Percentiles rank a stretch among this genome's conserved stretches.
Evolutionary conservation across 2,329 filamentous ascomycete species (phyloP).

Genomic region (Aureobasidium leucospermi): DNA sequence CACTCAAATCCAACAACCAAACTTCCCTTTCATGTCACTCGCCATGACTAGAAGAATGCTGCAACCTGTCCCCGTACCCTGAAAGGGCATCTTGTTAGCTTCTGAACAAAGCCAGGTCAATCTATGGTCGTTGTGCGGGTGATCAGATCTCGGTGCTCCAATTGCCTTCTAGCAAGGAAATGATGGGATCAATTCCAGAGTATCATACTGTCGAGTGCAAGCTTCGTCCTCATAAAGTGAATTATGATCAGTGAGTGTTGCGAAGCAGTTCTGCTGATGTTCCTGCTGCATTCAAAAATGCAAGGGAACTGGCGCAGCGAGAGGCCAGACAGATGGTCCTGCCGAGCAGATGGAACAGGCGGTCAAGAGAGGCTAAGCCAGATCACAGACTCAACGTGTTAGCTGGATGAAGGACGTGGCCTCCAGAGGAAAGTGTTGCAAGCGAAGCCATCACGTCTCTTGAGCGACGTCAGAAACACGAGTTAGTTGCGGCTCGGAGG

Average conservation of each 20-base stretch:
- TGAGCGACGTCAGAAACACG: background rate
- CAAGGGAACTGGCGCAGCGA: background rate
- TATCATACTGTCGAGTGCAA: background rate
- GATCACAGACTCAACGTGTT: background rate
- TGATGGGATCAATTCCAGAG: background rate
- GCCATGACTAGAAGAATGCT: background rate
- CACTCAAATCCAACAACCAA: background rate
- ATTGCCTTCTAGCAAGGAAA: background rate
- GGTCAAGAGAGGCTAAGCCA: background rate
- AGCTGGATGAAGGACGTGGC: background rate
- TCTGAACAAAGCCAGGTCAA: too few relatives aligned
- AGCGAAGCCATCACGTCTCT: background rate
- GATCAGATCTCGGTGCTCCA: background rate
- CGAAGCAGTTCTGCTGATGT: background rate
- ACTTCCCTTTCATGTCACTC: background rate
- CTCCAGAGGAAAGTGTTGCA: background rate
- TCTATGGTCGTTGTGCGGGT: background rate
- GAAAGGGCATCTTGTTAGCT: background rate
- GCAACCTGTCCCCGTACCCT: background rate
- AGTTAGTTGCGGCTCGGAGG: background rate
- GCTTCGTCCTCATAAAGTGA: background rate
- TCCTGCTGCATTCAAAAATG: background rate
- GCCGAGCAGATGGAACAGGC: background rate
- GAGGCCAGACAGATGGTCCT: background rate
- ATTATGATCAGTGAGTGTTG: background rate